Evolutionary conservation across 129 eudicot species (phyloP), one percentile per base, ranked within the genome.

Genomic region (Centrapalus pauciflorus): DNA sequence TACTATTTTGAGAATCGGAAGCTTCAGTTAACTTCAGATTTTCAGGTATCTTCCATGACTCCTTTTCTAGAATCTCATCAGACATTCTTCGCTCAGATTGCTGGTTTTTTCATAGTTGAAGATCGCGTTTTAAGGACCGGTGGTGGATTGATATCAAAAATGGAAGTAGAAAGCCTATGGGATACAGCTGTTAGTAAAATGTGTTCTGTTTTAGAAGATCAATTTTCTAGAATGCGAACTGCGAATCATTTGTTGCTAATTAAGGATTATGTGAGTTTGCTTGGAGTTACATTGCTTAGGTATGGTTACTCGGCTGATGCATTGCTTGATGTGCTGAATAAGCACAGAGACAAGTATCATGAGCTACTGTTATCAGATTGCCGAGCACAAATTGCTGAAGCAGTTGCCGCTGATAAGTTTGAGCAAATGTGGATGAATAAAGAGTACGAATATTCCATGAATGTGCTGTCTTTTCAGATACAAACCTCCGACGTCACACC

Each of bases 391-490:
- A 76, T 93, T 50, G 71, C 96, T 26, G 98, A 93, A 74, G 98
- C 96, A 6, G 81, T 88, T 28, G 73, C 85, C 16, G 92, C 95
- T 17, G 98, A 93, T 89, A 88, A 86, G 59, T 86, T 88, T 84
- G 96, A 93, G 79, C 96, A 93, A 76, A 93, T 88, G 98, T 88
- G 87, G 79, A 93, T 93, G 98, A 93, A 80, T 78, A 93, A 93
- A 68, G 98, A 93, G 70, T 93, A 93, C n/a, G 98, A 93, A 75
- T 93, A 93, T 54, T 88, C 96, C 3, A 93, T 93, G 98, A 88
- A 93, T 56, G 98, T 93, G 77, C 82, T 93, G n/a, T 87, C 98
- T 2, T 88, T 93, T 52, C 98, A 93, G 81, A 72, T 93, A 73
- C 98, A 93, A 69, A 88, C 89, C 2, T 93, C 96, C 1, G 92